These are phyloP conservation scores for Morella rubra DNA, from an alignment of 306 rosid genomes.

Conservation along the genomic window DNA sequence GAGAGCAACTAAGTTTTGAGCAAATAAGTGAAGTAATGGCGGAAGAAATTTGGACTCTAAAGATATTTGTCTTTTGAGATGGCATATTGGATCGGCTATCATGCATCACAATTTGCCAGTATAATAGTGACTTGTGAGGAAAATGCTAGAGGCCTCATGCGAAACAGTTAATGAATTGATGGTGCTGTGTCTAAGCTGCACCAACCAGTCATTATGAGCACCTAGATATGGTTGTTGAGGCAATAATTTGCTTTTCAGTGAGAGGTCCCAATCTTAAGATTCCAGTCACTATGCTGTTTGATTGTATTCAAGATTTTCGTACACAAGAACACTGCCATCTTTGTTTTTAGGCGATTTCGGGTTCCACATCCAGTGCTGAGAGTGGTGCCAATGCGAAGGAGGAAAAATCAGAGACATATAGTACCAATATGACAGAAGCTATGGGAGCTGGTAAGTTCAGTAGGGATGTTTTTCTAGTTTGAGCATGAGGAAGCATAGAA, in stretches of 20 bases:
- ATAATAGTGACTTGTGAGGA: neutral
- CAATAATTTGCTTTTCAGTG: neutral
- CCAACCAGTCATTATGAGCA: neutral
- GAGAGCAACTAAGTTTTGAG: neutral
- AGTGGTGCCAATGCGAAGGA: constrained; percentile 51
- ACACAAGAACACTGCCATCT: constrained; percentile 17
- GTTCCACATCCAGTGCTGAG: constrained; percentile 66
- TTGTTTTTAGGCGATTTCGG: constrained; percentile 64
- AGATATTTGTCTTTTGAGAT: neutral
- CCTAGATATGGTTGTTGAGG: neutral
- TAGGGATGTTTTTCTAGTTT: constrained; percentile 23
- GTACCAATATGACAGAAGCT: constrained; percentile 83
- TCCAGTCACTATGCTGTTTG: constrained; percentile 3
- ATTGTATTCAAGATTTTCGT: neutral
- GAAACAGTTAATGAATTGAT: neutral
- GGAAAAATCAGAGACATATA: constrained; percentile 74
- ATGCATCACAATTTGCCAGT: neutral
- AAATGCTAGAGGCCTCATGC: neutral
- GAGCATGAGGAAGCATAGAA: constrained; percentile 5
- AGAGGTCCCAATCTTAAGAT: neutral
- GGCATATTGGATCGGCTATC: neutral
- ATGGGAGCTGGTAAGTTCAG: constrained; percentile 92
- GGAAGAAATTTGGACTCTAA: neutral
- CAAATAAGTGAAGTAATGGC: neutral
- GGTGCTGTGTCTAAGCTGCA: neutral